A percentile compares a stretch with the other conserved stretches of the same genome.
phyloP scores from a whole-genome alignment of 1,284 basidiomycete genomes.

The Apiotrichum sp. region DNA sequence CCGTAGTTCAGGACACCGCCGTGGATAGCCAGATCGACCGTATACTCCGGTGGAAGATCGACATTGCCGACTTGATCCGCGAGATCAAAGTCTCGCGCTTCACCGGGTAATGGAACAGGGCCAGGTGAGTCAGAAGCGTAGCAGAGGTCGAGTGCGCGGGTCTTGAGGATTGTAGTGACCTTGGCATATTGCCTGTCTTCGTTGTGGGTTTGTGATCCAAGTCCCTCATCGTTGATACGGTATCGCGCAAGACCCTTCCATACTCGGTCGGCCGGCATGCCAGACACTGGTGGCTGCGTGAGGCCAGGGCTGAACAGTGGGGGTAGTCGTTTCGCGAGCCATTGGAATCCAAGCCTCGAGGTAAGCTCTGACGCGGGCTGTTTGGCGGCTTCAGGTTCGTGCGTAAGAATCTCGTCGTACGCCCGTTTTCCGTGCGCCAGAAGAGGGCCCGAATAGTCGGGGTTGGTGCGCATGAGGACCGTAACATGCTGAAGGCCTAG shows the following conservation, averaged over 20 bases:
- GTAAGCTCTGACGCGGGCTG: constrained; percentile 37
- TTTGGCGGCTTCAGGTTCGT: constrained; percentile 39
- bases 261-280: constrained; percentile 31
- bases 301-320: constrained; percentile 37
- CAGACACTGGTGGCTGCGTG: constrained; percentile 30
- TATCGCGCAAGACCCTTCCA: constrained; percentile 51
- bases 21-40: constrained; percentile 70
- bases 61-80: constrained; percentile 74
- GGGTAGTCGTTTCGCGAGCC: constrained; percentile 32
- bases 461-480: constrained; percentile 67
- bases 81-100: constrained; percentile 48
- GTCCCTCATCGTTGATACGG: constrained; percentile 25
- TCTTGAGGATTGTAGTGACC: constrained; percentile 72
- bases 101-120: constrained; percentile 35
- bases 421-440: constrained; percentile 59
- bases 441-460: constrained; percentile 64
- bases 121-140: constrained; percentile 70
- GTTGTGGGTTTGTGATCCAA: background rate
- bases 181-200: constrained; percentile 69
- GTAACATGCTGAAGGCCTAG: constrained; percentile 63
- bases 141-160: constrained; percentile 64
- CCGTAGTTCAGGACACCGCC: constrained; percentile 75
- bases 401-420: constrained; percentile 54
- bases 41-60: constrained; percentile 81
- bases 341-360: constrained; percentile 33